Conservation (phyloP, 2,329 filamentous ascomycete genomes). For the Fusarium torreyae region DNA sequence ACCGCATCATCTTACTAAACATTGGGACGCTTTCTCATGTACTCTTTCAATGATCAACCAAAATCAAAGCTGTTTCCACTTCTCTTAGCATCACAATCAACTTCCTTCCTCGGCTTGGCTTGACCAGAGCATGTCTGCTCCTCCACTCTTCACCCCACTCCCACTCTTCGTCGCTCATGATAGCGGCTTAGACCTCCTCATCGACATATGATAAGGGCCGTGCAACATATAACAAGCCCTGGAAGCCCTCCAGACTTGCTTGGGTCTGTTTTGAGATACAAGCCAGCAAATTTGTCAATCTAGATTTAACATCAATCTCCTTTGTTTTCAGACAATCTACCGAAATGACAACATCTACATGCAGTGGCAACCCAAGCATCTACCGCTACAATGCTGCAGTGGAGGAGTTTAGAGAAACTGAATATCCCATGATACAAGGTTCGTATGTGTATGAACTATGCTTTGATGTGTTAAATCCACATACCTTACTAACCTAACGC, state of each 20-base stretch:
- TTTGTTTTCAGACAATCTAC: background rate
- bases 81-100: constrained; percentile 5
- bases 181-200: constrained; percentile 30
- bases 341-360: constrained; percentile 18
- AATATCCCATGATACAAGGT: constrained; percentile 82
- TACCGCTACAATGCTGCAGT: constrained; percentile 71
- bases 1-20: background rate
- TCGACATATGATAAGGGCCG: constrained; percentile 32
- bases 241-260: background rate
- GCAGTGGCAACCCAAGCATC: constrained; percentile 13
- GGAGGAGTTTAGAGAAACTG: constrained; percentile 69
- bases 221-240: constrained; percentile 22
- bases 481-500: constrained; percentile 5
- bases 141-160: constrained; percentile 29
- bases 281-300: background rate
- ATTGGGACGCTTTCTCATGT: background rate
- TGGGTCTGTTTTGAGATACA: background rate
- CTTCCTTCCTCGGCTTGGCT: constrained; percentile 37
- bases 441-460: constrained; percentile 23
- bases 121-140: constrained; percentile 9
- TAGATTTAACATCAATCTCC: background rate
- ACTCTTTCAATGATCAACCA: background rate
- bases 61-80: background rate
- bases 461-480: background rate
- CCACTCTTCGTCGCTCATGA: constrained; percentile 31